Percentiles rank a stretch among this genome's conserved stretches.
Evolutionary conservation across 116 monocot species (phyloP).

Genomic region (Zostera marina): DNA sequence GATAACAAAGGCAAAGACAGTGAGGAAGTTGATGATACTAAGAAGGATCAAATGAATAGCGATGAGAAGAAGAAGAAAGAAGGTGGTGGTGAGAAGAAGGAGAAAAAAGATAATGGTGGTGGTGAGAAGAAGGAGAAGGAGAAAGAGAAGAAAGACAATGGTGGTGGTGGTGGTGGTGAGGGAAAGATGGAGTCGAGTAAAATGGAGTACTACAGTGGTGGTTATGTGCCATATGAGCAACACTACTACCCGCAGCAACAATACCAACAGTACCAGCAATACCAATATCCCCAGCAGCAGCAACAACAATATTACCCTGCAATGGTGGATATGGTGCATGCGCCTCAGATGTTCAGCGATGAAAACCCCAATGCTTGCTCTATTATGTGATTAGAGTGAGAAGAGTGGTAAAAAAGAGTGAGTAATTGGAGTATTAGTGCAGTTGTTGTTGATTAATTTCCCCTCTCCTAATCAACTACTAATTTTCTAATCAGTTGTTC

Average conservation of each 20-base stretch:
- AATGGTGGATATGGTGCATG: too few relatives aligned
- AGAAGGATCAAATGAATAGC: neutral
- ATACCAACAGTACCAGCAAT: neutral
- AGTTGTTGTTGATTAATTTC: too few relatives aligned
- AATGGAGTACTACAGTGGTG: neutral
- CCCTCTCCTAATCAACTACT: too few relatives aligned
- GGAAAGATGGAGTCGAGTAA: neutral
- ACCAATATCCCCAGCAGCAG: neutral
- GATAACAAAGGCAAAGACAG: conserved; percentile 6
- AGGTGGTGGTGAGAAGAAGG: conserved; percentile 7
- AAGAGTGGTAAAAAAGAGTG: too few relatives aligned
- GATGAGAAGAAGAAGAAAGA: conserved; percentile 10
- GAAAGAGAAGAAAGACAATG: neutral
- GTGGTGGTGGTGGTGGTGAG: neutral
- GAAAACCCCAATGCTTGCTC: too few relatives aligned
- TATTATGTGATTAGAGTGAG: too few relatives aligned
- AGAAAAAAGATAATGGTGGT: neutral
- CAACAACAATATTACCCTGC: neutral
- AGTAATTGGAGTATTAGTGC: too few relatives aligned
- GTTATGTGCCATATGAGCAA: conserved; percentile 10
- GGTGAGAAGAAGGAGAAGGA: neutral
- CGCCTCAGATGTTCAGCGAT: too few relatives aligned
- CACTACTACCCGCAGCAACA: conserved; percentile 7
- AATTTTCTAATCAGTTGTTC: too few relatives aligned
- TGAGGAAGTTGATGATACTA: conserved; percentile 5